Evolutionary conservation across 805 yeast species (phyloP).

Genomic region (Metschnikowia lachancei): DNA sequence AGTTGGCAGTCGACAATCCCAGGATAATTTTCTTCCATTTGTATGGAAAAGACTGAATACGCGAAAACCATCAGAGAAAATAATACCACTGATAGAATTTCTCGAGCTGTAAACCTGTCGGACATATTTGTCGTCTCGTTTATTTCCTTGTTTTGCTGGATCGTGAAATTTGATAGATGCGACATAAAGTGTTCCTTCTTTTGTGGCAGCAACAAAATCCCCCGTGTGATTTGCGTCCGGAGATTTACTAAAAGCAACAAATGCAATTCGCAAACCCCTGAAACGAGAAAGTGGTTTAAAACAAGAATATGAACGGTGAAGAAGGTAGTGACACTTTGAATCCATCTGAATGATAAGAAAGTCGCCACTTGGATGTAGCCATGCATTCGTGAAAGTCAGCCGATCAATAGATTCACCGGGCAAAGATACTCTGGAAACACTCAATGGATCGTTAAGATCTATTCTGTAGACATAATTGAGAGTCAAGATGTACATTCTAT

Average conservation of each 20-base stretch:
- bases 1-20: constrained; percentile 36
- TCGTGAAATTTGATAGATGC: constrained; percentile 31
- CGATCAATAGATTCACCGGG: constrained; percentile 19
- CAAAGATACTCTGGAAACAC: constrained; percentile 25
- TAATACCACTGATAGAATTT: constrained; percentile 19
- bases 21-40: constrained; percentile 19
- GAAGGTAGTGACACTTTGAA: constrained; percentile 36
- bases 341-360: constrained; percentile 34
- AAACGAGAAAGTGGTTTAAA: constrained; percentile 46
- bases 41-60: constrained; percentile 26
- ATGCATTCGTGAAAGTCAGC: constrained; percentile 25
- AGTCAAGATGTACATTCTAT: constrained; percentile 34
- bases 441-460: constrained; percentile 36
- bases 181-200: constrained; percentile 29
- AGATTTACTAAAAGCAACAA: constrained; percentile 22
- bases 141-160: constrained; percentile 25
- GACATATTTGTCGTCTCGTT: constrained; percentile 37
- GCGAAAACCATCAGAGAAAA: constrained; percentile 21
- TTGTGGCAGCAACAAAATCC: constrained; percentile 31
- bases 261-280: constrained; percentile 39
- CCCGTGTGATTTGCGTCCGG: constrained; percentile 23
- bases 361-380: constrained; percentile 40
- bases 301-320: constrained; percentile 40
- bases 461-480: constrained; percentile 26
- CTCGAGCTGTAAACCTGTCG: constrained; percentile 26